Conservation (phyloP, 1,284 basidiomycete species). For the Neotropicomus parvogracilis region DNA sequence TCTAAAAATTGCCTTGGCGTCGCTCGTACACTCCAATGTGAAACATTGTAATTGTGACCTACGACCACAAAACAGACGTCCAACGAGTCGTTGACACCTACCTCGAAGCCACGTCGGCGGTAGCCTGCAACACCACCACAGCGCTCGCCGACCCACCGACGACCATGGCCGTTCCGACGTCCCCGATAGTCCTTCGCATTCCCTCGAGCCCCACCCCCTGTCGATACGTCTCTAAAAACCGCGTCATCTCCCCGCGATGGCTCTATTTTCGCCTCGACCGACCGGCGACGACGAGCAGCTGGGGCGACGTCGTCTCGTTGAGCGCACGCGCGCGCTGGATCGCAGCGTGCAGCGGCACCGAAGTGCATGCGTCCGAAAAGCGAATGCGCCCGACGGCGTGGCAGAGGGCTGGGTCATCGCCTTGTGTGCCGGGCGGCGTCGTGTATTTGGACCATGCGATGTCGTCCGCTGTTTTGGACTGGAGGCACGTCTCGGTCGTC, state of each 20-base stretch:
- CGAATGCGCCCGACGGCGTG: constrained; percentile 46
- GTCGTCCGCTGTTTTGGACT: constrained; percentile 71
- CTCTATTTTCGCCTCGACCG: constrained; percentile 66
- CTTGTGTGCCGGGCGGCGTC: constrained; percentile 6
- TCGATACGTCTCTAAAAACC: constrained; percentile 46
- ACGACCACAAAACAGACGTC: too few species aligned
- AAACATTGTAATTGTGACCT: too few species aligned
- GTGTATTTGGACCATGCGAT: constrained; percentile 60
- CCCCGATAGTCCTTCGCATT: constrained; percentile 74
- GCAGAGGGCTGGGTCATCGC: not conserved
- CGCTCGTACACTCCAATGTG: too few species aligned
- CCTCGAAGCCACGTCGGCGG: not conserved
- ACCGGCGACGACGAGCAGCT: constrained; percentile 69
- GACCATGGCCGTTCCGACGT: constrained; percentile 67
- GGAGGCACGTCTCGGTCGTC: constrained; percentile 53
- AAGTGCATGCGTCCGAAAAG: constrained; percentile 47
- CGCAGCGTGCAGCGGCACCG: constrained; percentile 52
- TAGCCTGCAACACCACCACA: constrained; percentile 30
- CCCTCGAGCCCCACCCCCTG: constrained; percentile 32
- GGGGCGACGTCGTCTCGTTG: constrained; percentile 22
- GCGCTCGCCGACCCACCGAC: constrained; percentile 19
- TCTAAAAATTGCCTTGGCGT: too few species aligned
- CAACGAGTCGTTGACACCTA: too few species aligned
- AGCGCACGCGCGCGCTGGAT: constrained; percentile 41
- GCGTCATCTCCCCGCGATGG: constrained; percentile 56